Evolutionary conservation across 208 protist genomes (phyloP), one percentile per base, ranked within the genome.

Genomic region (Trypanosoma melophagium): DNA sequence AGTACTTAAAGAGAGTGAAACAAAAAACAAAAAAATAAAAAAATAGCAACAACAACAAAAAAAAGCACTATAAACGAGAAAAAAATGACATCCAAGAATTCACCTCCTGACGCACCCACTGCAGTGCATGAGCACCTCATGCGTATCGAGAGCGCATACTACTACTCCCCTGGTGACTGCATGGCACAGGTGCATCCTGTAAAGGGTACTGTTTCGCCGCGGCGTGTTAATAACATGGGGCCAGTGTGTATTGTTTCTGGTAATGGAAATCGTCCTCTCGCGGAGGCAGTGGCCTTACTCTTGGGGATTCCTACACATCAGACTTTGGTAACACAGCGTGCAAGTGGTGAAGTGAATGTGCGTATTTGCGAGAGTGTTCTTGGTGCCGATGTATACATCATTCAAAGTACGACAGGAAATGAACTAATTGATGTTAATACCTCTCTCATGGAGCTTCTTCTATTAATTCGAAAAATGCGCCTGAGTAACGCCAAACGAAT

Each of bases 341-440:
- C 83, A 1, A 95, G 84, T 76, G 90, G 90, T 5, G 94, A 98
- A 77, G 91, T 97, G 66, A 84, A 84, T 66, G 86, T 97, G 44
- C 87, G 96, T 52, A 96, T 98, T 65, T 81, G 90, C 49, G 96
- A 98, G 52, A 94, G 83, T 64, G 94, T 98, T 41, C 86, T 98
- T 57, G 97, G 96, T 25, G 83, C 79, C 22, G 96, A 99, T 80
- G 90, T 98, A 40, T 99, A 95, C 79, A 98, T 99, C 55, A 97
- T 99, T 60, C 96, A 99, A 74, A 90, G 92, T 62, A 98, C 94
- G 4, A 97, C 87, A 21, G 87, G 90, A 51, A 98, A 97, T 64
- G 80, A 86, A 50, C 63, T 93, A 14, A 76, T 94, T 12, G 86
- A 97, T 65, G 86, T 98, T 42, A 99, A 99, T 78, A 95, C 96